Conservation (phyloP, 1,284 basidiomycete species). For the Wolfiporia cocos region DNA sequence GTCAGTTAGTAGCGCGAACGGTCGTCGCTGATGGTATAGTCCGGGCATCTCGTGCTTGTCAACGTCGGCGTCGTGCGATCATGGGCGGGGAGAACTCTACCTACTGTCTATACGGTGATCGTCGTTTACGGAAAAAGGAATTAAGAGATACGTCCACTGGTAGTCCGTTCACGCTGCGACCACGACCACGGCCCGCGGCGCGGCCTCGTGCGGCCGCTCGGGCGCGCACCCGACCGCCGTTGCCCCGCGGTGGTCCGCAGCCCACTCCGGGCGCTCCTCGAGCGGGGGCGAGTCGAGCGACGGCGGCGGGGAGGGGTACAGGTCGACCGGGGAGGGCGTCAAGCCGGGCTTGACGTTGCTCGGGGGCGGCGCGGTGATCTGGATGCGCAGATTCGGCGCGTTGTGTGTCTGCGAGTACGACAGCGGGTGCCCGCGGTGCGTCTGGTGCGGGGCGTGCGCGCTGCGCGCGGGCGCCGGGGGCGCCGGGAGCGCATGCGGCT, state of each 20-base stretch:
- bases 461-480: slow-evolving; percentile 11
- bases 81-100: background rate
- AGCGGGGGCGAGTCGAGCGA: slow-evolving; percentile 65
- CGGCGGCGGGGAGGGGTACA: slow-evolving; percentile 73
- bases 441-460: slow-evolving; percentile 9
- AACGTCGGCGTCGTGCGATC: slow-evolving; percentile 2
- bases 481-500: slow-evolving; percentile 4
- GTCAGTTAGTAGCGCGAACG: background rate
- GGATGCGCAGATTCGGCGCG: slow-evolving; percentile 28
- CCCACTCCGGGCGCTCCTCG: slow-evolving; percentile 15
- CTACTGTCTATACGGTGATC: too few relatives aligned
- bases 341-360: slow-evolving; percentile 9
- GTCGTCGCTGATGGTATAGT: background rate
- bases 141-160: too few relatives aligned
- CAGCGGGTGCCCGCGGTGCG: slow-evolving; percentile 31
- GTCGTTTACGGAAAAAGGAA: too few relatives aligned
- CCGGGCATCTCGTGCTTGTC: background rate
- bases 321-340: slow-evolving; percentile 35
- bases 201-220: slow-evolving; percentile 10
- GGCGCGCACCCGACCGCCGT: slow-evolving; percentile 16
- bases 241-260: slow-evolving; percentile 15
- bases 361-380: slow-evolving; percentile 23
- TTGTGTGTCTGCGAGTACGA: slow-evolving; percentile 21
- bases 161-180: too few relatives aligned
- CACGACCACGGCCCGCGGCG: slow-evolving; percentile 11